Conservation (phyloP, 768 basidiomycete species). For the Hericium erinaceus region DNA sequence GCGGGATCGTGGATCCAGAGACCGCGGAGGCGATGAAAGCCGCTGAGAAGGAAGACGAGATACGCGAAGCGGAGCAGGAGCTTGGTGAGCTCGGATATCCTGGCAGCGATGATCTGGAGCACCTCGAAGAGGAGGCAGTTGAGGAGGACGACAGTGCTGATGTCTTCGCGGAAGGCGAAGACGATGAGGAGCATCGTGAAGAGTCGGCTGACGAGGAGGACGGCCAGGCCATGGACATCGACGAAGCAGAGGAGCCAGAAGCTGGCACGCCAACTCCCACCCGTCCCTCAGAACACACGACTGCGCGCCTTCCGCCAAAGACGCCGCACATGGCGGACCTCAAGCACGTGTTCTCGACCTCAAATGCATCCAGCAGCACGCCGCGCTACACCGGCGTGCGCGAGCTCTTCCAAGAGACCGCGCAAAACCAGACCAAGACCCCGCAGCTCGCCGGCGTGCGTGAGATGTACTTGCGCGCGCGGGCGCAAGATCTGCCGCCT, state of each 20-base stretch:
- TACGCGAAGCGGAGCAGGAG: not conserved
- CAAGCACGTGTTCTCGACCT: slow-evolving; percentile 22
- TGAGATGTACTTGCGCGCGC: slow-evolving; percentile 21
- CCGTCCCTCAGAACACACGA: slow-evolving; percentile 1
- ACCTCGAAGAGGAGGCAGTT: not conserved
- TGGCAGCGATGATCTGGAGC: not conserved
- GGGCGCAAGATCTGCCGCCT: slow-evolving; percentile 13
- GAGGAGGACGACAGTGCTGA: not conserved
- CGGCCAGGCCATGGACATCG: slow-evolving; percentile 18
- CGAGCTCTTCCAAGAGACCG: slow-evolving; percentile 21
- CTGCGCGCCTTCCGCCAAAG: slow-evolving; percentile 7
- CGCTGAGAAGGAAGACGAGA: slow-evolving; percentile 10
- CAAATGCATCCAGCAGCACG: slow-evolving; percentile 6
- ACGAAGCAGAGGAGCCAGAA: slow-evolving; percentile 26
- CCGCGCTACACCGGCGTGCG: slow-evolving; percentile 24
- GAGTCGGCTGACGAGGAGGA: slow-evolving; percentile 38
- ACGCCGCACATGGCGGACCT: slow-evolving; percentile 24
- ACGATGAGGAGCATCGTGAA: slow-evolving; percentile 16
- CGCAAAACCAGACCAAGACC: slow-evolving; percentile 16
- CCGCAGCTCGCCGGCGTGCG: slow-evolving; percentile 27
- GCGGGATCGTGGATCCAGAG: slow-evolving; percentile 15
- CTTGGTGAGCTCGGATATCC: not conserved
- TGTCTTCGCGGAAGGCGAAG: slow-evolving; percentile 5
- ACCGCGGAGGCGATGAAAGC: slow-evolving; percentile 9
- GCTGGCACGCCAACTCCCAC: not conserved